phyloP scores from a whole-genome alignment of 169 alveolate genomes.

The Plasmodium inui region DNA sequence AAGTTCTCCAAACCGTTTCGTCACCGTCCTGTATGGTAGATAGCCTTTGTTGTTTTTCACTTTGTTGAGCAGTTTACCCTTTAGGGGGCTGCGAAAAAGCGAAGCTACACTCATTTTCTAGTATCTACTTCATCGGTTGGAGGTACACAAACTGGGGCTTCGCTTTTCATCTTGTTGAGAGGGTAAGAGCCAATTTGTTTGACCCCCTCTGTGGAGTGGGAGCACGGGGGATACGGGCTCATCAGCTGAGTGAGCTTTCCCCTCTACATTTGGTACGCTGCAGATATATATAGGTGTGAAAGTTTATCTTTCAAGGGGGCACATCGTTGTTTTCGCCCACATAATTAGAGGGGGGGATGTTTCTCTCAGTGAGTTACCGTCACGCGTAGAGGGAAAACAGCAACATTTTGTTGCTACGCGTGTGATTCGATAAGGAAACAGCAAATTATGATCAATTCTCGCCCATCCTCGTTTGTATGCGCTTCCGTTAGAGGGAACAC shows the following conservation, averaged over 20 bases:
- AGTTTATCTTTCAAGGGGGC: background rate
- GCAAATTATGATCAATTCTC: background rate
- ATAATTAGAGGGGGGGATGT: background rate
- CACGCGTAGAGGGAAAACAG: background rate
- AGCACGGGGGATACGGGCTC: background rate
- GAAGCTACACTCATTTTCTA: background rate
- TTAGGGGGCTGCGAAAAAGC: background rate
- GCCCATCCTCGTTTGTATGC: background rate
- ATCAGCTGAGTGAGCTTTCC: background rate
- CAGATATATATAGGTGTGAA: background rate
- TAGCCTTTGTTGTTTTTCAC: background rate
- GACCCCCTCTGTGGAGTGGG: background rate
- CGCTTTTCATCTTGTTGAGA: background rate
- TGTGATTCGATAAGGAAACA: background rate
- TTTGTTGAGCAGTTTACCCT: background rate
- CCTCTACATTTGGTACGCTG: background rate
- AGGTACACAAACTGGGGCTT: background rate
- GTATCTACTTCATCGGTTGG: background rate
- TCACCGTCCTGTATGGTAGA: constrained; percentile 12
- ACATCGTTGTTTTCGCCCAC: background rate
- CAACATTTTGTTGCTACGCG: background rate
- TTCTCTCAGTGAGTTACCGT: background rate
- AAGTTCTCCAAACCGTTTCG: constrained; percentile 53
- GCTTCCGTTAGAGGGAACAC: background rate
- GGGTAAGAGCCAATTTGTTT: background rate